phyloP scores from a whole-genome alignment of 1,139 yeast genomes.

The Debaryomyces nepalensis region DNA sequence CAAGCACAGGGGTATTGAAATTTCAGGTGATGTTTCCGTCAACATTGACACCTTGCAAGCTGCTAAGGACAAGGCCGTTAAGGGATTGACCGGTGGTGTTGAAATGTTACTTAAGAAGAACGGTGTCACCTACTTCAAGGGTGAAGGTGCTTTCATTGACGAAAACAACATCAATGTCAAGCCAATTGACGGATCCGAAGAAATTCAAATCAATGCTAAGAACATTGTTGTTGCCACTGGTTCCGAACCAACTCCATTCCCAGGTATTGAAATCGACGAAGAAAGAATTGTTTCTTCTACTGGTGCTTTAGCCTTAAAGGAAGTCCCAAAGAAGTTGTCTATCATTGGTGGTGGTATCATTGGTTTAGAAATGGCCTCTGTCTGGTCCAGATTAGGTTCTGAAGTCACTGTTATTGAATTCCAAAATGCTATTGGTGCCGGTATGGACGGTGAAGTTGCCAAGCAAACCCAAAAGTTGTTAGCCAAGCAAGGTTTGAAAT shows the following conservation, averaged over 20 bases:
- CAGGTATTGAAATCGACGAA: constrained; percentile 95
- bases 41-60: constrained; percentile 83
- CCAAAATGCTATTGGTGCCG: constrained; percentile 86
- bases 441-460: constrained; percentile 97
- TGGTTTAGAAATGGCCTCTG: constrained; percentile 99
- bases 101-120: constrained; percentile 95
- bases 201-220: constrained; percentile 68
- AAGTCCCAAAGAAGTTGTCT: constrained; percentile 88
- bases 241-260: constrained; percentile 98
- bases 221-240: constrained; percentile 97
- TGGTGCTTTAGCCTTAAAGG: constrained; percentile 83
- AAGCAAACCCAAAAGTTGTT: constrained; percentile 87
- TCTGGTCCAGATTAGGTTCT: constrained; percentile 92
- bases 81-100: constrained; percentile 88
- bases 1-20: constrained; percentile 86
- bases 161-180: constrained; percentile 79
- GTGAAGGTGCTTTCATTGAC: constrained; percentile 84
- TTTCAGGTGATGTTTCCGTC: constrained; percentile 68
- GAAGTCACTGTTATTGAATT: constrained; percentile 95
- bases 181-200: constrained; percentile 85
- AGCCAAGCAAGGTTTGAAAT: constrained; percentile 92
- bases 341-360: constrained; percentile 99
- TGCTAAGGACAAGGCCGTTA: constrained; percentile 90
- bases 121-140: constrained; percentile 93
- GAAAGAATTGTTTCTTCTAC: constrained; percentile 97